Conservation (phyloP, 495 filamentous ascomycete genomes). For the Glonium stellatum region DNA sequence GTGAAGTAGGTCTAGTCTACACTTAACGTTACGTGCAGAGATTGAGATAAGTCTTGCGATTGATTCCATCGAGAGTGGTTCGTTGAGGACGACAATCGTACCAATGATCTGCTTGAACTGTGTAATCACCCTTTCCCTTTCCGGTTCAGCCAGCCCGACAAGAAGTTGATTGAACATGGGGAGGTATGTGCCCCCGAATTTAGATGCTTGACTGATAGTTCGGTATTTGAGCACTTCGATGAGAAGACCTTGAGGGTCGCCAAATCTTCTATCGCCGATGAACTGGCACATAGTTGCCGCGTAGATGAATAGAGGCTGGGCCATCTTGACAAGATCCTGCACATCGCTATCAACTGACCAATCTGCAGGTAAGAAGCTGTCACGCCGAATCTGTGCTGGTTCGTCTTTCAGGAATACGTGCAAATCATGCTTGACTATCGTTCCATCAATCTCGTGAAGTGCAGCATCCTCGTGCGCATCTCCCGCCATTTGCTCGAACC, state of each 20-base stretch:
- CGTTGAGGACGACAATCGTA: conserved; percentile 21
- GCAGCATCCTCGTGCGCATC: conserved; percentile 19
- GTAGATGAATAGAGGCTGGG: conserved; percentile 32
- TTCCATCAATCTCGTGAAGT: conserved; percentile 31
- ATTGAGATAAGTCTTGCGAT: too few species aligned
- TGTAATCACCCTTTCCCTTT: conserved; percentile 8
- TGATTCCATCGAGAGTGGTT: conserved; percentile 29
- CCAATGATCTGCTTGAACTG: conserved; percentile 32
- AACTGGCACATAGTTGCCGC: conserved; percentile 19
- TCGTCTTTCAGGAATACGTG: conserved; percentile 27
- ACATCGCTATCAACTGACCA: conserved; percentile 40
- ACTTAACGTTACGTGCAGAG: too few species aligned
- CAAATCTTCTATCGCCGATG: conserved; percentile 1
- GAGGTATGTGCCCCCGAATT: conserved; percentile 20
- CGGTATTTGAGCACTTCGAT: conserved; percentile 11
- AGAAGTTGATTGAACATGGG: conserved; percentile 14
- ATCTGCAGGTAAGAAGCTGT: background rate
- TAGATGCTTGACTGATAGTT: background rate
- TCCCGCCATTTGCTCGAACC: conserved; percentile 15
- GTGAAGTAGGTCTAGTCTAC: conserved; percentile 29
- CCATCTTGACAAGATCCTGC: conserved; percentile 31
- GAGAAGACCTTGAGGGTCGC: conserved; percentile 14
- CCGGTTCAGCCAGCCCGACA: conserved; percentile 2
- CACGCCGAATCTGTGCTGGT: background rate
- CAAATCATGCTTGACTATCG: conserved; percentile 35